These are phyloP conservation scores for Clathrus columnatus DNA, from an alignment of 768 basidiomycete species.

Conservation along the genomic window DNA sequence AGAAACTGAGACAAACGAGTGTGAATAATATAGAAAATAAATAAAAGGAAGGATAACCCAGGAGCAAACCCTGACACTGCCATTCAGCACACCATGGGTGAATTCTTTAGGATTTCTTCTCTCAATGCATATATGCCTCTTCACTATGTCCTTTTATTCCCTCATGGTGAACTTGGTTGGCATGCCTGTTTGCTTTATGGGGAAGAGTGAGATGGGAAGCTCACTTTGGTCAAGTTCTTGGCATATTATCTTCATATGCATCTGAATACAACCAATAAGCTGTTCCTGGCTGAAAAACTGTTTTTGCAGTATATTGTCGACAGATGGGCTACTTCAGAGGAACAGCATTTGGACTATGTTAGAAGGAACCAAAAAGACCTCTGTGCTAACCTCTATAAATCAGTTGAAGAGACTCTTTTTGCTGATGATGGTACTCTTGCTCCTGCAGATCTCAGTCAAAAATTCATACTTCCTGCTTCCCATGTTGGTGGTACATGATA, in stretches of 20 bases:
- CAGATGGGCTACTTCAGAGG: constrained; percentile 37
- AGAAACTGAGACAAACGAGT: no score
- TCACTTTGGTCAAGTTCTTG: constrained; percentile 6
- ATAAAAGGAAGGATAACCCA: constrained; percentile 34
- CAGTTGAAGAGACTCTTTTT: constrained; percentile 24
- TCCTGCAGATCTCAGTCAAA: constrained; percentile 23
- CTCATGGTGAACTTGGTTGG: constrained; percentile 32
- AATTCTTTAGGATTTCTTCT: constrained; percentile 26
- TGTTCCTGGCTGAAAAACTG: constrained; percentile 30
- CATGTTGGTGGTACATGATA: constrained; percentile 35
- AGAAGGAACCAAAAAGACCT: constrained; percentile 26
- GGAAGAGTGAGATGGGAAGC: not conserved
- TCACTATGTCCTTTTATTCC: constrained; percentile 39
- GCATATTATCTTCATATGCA: constrained; percentile 26
- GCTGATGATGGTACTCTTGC: constrained; percentile 17
- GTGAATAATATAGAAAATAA: constrained; percentile 33
- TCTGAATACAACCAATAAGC: constrained; percentile 15
- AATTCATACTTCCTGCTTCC: constrained; percentile 33
- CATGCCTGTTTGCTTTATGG: constrained; percentile 18
- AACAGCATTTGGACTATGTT: constrained; percentile 28
- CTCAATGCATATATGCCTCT: constrained; percentile 27
- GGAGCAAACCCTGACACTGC: constrained; percentile 33
- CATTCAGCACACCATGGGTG: constrained; percentile 18
- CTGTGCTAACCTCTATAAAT: constrained; percentile 27
- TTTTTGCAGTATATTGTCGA: constrained; percentile 40